Base-by-base conservation (phyloP, 768 basidiomycete species). In the Kwoniella dendrophila region DNA sequence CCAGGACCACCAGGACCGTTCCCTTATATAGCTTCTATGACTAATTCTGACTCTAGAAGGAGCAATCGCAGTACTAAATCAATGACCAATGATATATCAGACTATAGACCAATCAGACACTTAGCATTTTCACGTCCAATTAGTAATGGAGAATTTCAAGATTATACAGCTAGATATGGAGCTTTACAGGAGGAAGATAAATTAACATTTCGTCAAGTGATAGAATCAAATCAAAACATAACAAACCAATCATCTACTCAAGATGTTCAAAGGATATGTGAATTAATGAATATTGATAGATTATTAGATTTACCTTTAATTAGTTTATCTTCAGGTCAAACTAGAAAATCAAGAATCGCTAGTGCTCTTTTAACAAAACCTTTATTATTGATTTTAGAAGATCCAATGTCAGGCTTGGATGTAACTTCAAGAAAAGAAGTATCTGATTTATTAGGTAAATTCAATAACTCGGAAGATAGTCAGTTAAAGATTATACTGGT, bases 161-260 rank as follows among this genome's bases (percentile, higher is more conserved):
- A 98, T 79, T 96, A 89, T 72, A 89, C 92, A 0, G 92, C 93
- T 2, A 86, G 93, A 2, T 98, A 97, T 74, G 92, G 90, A 22
- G 88, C 90, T 0, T 84, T 92, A 38, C 82, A 89, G 18, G 93
- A 95, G 18, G 90, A 88, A 72, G 94, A 95, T 72, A 84, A 84
- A 29, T 76, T 86, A 54, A 91, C 93, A 0, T 83, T 94, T 24
- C 82, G 87, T 7, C 82, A 93, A 69, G n/a, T n/a, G n/a, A n/a
- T n/a, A n/a, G n/a, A n/a, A n/a, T n/a, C n/a, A n/a, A 86, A 84
- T 60, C 84, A 92, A 4, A 11, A 33, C 16, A 53, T 55, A 1
- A 54, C 72, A 16, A 54, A 75, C 0, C 48, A 62, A 47, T 70
- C 72, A 1, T 4, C 64, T 10, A 68, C 71, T 1, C 57, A 57